Percentiles rank a stretch among this genome's conserved stretches.
phyloP scores from a whole-genome alignment of 495 filamentous ascomycete genomes.

The Hypoxylon fragiforme region DNA sequence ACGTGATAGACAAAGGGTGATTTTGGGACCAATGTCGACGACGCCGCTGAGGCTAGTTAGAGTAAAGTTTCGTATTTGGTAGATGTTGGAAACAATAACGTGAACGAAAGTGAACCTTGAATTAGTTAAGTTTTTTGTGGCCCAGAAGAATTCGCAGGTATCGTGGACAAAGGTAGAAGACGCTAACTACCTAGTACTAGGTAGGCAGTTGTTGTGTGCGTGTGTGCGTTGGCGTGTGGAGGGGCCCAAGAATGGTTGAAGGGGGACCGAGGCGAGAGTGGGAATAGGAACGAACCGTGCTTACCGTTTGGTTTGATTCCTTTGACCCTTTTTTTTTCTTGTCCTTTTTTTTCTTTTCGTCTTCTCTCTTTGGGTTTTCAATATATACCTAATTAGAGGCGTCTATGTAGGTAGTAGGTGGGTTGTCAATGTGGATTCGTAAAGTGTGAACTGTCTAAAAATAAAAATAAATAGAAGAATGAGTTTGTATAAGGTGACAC shows the following conservation, averaged over 20 bases:
- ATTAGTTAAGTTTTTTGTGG: neutral
- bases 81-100: neutral
- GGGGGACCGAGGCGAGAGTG: neutral
- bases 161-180: neutral
- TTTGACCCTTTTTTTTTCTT: no score
- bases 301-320: no score
- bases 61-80: slow-evolving; percentile 5
- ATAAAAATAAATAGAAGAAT: neutral
- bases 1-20: slow-evolving; percentile 4
- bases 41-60: neutral
- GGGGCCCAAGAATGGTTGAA: neutral
- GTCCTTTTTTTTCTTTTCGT: no score
- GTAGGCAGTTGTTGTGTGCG: neutral
- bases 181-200: neutral
- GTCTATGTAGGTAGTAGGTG: no score
- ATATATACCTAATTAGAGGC: no score
- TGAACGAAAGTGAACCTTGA: neutral
- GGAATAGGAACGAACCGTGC: neutral
- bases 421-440: neutral
- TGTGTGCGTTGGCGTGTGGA: slow-evolving; percentile 2
- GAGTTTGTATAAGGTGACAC: no score
- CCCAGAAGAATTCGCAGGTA: neutral
- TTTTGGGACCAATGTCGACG: neutral
- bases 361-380: no score
- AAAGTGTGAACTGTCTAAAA: neutral